Evolutionary conservation across 1,139 yeast species (phyloP).

Genomic region (Suhomyces terraborum): DNA sequence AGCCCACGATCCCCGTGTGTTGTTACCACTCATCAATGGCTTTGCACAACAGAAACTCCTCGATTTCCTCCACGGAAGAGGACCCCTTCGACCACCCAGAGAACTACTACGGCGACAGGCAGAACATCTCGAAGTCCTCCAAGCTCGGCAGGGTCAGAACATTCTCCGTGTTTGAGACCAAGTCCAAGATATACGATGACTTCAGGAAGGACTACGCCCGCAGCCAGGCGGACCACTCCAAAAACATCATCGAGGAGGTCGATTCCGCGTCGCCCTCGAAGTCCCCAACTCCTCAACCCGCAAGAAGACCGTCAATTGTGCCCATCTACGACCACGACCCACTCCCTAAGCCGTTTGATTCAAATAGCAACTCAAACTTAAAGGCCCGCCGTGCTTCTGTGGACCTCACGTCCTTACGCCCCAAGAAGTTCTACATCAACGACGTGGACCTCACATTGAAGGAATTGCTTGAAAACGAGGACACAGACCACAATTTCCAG

Average conservation of each 20-base stretch:
- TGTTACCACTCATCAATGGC: slow-evolving; percentile 2
- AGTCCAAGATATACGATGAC: slow-evolving; percentile 18
- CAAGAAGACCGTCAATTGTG: slow-evolving; percentile 32
- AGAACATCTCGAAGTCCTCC: slow-evolving; percentile 52
- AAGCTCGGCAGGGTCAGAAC: slow-evolving; percentile 53
- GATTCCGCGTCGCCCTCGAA: slow-evolving; percentile 11
- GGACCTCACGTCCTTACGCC: slow-evolving; percentile 53
- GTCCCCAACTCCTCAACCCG: slow-evolving; percentile 13
- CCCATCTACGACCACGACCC: slow-evolving; percentile 29
- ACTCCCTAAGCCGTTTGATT: slow-evolving; percentile 3
- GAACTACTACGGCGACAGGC: slow-evolving; percentile 66
- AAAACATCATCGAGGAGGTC: slow-evolving; percentile 5
- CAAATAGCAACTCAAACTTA: neutral
- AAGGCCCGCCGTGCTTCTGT: slow-evolving; percentile 54
- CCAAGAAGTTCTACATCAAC: slow-evolving; percentile 66
- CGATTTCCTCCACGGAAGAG: slow-evolving; percentile 41
- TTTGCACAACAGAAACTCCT: slow-evolving; percentile 26
- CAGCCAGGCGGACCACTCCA: slow-evolving; percentile 1
- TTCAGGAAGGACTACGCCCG: slow-evolving; percentile 11
- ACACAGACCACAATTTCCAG: slow-evolving; percentile 83
- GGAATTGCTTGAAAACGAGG: slow-evolving; percentile 74
- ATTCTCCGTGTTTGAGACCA: slow-evolving; percentile 44
- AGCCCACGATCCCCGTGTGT: slow-evolving; percentile 3
- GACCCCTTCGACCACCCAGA: slow-evolving; percentile 73
- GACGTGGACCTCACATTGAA: slow-evolving; percentile 75